Evolutionary conservation across 495 filamentous ascomycete species (phyloP).

Genomic region (Neurospora sp.): DNA sequence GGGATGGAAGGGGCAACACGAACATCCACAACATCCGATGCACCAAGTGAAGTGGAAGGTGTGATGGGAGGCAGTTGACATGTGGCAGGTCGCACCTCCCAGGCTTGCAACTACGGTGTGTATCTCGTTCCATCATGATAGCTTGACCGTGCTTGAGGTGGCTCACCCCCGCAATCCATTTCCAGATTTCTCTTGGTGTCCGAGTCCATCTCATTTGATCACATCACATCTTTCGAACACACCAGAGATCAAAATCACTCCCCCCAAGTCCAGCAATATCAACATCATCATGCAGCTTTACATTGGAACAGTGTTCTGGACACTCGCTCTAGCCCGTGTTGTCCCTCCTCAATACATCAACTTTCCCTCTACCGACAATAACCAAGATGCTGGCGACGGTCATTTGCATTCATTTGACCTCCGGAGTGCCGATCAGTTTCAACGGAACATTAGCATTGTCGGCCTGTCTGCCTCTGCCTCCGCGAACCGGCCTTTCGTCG

Average conservation of each 20-base stretch:
- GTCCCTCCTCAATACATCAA: neutral
- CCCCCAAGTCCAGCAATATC: neutral
- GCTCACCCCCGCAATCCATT: neutral
- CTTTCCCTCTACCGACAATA: neutral
- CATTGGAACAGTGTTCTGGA: neutral
- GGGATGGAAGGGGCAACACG: neutral
- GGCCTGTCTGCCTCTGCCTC: neutral
- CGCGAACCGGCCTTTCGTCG: neutral
- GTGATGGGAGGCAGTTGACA: neutral
- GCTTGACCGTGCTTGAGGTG: neutral
- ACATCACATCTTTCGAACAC: neutral
- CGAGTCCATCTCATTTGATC: neutral
- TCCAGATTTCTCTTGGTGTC: neutral
- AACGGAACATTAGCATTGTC: neutral
- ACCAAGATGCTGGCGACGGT: neutral
- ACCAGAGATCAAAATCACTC: neutral
- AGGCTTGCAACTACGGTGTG: neutral
- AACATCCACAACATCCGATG: neutral
- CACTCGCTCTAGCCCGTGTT: neutral
- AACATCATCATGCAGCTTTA: neutral
- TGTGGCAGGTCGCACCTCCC: neutral
- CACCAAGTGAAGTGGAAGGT: neutral
- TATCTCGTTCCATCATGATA: neutral
- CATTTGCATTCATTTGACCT: neutral
- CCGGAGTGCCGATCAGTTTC: neutral